Conservation (phyloP, 2,329 filamentous ascomycete genomes). For the Neonectria punicea region DNA sequence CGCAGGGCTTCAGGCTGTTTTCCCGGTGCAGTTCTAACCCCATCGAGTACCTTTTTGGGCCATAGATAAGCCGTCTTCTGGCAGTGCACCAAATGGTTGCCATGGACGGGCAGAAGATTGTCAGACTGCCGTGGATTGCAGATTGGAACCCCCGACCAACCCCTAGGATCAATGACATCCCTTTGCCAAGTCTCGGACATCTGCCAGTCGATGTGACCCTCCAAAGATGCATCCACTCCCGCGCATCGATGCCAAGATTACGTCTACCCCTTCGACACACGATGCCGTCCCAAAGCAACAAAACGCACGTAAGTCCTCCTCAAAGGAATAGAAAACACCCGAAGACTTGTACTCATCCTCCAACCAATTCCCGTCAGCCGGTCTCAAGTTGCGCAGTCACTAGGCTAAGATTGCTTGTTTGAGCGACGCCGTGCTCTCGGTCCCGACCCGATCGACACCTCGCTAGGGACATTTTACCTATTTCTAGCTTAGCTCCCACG, state of each 20-base stretch:
- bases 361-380: not conserved
- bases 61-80: slow-evolving; percentile 9
- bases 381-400: not conserved
- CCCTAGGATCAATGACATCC: not conserved
- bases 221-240: too few species aligned
- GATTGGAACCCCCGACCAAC: not conserved
- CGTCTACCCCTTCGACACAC: not conserved
- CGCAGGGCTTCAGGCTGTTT: not conserved
- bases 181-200: not conserved
- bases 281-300: not conserved
- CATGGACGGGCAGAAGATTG: not conserved
- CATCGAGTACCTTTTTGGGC: slow-evolving; percentile 13
- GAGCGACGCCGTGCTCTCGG: not conserved
- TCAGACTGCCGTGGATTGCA: too few species aligned
- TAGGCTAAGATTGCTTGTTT: slow-evolving; percentile 8
- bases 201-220: too few species aligned
- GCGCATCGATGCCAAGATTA: not conserved
- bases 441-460: slow-evolving; percentile 12
- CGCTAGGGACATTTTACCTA: slow-evolving; percentile 18
- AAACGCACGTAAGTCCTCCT: not conserved
- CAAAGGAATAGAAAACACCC: not conserved
- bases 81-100: not conserved
- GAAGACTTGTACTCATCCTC: not conserved
- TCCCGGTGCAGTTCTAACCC: not conserved
- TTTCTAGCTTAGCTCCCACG: slow-evolving; percentile 12